Conservation (phyloP, 768 basidiomycete genomes). For the Podaxis pistillaris region DNA sequence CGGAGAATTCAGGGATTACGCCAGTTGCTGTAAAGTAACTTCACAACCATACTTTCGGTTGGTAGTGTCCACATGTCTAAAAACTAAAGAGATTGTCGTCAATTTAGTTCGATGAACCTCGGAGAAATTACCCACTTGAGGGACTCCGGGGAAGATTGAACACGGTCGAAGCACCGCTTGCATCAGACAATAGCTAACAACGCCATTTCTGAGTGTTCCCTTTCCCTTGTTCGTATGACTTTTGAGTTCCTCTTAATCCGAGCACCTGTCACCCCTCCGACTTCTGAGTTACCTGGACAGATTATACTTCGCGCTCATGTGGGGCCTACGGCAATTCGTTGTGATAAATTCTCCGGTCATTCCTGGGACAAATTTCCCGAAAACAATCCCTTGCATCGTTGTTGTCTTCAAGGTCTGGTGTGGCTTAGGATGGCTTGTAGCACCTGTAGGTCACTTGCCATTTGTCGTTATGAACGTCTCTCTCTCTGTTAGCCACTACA, state of each 20-base stretch:
- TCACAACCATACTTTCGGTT: background rate
- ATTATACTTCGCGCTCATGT: too few species aligned
- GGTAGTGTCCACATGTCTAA: background rate
- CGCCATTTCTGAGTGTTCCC: background rate
- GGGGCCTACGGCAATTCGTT: too few species aligned
- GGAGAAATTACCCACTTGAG: background rate
- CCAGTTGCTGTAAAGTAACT: background rate
- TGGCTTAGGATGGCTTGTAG: too few species aligned
- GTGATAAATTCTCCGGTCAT: too few species aligned
- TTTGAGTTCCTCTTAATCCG: background rate
- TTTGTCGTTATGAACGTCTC: too few species aligned
- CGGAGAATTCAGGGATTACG: background rate
- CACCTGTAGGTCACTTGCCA: too few species aligned
- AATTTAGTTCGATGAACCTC: background rate
- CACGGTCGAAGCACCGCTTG: background rate
- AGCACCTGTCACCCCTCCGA: background rate
- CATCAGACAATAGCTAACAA: background rate
- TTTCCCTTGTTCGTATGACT: background rate
- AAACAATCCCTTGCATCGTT: too few species aligned
- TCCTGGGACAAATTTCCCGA: too few species aligned
- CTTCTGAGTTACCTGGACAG: too few species aligned
- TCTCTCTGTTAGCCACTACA: too few species aligned
- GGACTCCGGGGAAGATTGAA: background rate
- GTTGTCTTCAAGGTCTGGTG: too few species aligned
- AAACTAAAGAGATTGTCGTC: too few species aligned